Base-by-base conservation (phyloP, 257 asterid species). In the Jaltomata sinuosa region DNA sequence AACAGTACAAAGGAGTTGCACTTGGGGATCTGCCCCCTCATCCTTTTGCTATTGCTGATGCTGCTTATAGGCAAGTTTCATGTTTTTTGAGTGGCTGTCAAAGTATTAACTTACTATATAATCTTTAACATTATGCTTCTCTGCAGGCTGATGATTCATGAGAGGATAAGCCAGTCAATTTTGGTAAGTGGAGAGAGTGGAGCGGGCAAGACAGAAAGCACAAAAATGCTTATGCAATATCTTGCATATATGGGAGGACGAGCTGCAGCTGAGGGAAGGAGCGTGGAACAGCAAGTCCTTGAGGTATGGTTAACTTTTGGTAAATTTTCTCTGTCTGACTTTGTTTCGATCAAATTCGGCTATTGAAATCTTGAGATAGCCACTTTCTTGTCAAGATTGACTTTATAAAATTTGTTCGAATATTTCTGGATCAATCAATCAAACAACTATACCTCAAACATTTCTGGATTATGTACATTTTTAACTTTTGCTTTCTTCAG, bases 121-220 rank as follows among this genome's bases (percentile, higher is more conserved):
- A 67, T 53, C 59, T 38, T 34, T 72, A 52, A 69, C 55, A 42
- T 32, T 72, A 64, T 34, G 31, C 59, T 83, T 85, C 68, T 85
- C 61, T 89, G 88, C 92, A 95, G 99, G 92, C 93, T 88, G 88
- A 92, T 95, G 98, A 92, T 95, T 61, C 89, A 90, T 80, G 98
- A 94, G 79, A 90, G 90, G 76, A 87, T 90, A 79, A 92, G 97
- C 89, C 98, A 95, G 84, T 69, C 98, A 38, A 95, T 95, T 88
- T 90, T 95, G 92, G 98, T 95, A 54, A 95, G 98, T 88, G 98
- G 98, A 83, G 98, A 95, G 89, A 95, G 99, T 84, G 99, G 98
- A 86, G 99, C 98, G 34, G 99, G 99, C 47, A 95, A 95, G 93
- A 95, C 99, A 79, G 99, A 95, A 87, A 93, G 94, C 91, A 95